Percentiles rank a stretch among this genome's conserved stretches.
Evolutionary conservation across 768 basidiomycete genomes (phyloP).

Genomic region (Suillus ampliporus): DNA sequence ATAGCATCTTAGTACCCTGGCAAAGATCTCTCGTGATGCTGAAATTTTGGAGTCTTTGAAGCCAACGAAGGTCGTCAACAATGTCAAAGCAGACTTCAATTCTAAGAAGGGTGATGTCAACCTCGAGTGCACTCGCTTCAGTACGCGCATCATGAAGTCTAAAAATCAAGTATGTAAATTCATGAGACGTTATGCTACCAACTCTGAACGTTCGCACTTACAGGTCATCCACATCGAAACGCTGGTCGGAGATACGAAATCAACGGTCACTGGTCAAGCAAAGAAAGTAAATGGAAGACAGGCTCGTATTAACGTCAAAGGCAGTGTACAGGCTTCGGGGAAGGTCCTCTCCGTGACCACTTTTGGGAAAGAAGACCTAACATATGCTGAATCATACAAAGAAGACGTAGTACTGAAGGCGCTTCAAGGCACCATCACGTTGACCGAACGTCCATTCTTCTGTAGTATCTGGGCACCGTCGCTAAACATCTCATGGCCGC

Average conservation of each 20-base stretch:
- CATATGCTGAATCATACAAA: slow-evolving; percentile 52
- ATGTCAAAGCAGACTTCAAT: slow-evolving; percentile 37
- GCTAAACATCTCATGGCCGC: slow-evolving; percentile 24
- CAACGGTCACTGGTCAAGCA: slow-evolving; percentile 25
- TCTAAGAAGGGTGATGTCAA: slow-evolving; percentile 37
- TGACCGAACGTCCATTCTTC: slow-evolving; percentile 33
- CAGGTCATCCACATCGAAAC: slow-evolving; percentile 30
- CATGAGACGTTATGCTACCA: neutral
- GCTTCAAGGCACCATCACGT: slow-evolving; percentile 21
- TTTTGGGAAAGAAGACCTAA: slow-evolving; percentile 58
- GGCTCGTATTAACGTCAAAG: slow-evolving; percentile 36
- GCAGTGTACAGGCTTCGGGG: slow-evolving; percentile 17
- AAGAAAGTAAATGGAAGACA: slow-evolving; percentile 43
- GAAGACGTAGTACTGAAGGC: slow-evolving; percentile 26
- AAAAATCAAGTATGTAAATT: slow-evolving; percentile 42
- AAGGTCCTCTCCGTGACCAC: slow-evolving; percentile 46
- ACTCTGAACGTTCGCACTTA: neutral
- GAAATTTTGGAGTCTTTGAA: slow-evolving; percentile 54
- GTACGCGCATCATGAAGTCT: slow-evolving; percentile 47
- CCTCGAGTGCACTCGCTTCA: slow-evolving; percentile 47
- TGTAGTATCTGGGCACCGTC: slow-evolving; percentile 34
- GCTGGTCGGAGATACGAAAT: neutral
- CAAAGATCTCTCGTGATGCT: slow-evolving; percentile 51
- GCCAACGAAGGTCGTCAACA: slow-evolving; percentile 50
- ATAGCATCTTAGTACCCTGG: slow-evolving; percentile 50